Conservation (phyloP, 139 green algal species). For the Chlamydomonas sp. region DNA sequence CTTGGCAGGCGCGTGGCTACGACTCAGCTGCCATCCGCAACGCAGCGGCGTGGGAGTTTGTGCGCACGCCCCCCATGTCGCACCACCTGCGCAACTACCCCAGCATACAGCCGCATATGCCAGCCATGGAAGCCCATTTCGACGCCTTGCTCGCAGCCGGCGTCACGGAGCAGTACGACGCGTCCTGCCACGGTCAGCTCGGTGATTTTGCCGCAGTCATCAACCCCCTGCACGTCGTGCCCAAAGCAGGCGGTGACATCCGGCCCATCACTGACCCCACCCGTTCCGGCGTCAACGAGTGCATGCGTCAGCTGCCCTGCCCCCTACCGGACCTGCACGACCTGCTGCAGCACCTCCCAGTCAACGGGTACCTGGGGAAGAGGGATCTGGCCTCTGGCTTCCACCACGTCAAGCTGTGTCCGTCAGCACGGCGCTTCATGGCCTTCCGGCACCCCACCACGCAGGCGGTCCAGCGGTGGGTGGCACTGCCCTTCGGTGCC, state of each 20-base stretch:
- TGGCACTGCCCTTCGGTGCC: slow-evolving; percentile 15
- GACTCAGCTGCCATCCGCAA: slow-evolving; percentile 13
- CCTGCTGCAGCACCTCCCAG: neutral
- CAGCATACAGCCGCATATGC: neutral
- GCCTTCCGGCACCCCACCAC: slow-evolving; percentile 17
- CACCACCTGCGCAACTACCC: slow-evolving; percentile 1
- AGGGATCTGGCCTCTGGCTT: slow-evolving; percentile 20
- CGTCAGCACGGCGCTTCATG: slow-evolving; percentile 16
- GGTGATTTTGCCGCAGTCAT: slow-evolving; percentile 6
- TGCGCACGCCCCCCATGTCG: neutral
- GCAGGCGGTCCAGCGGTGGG: neutral
- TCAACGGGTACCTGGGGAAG: neutral
- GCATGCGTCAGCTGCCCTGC: slow-evolving; percentile 23
- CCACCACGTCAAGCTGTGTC: neutral
- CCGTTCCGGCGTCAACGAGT: slow-evolving; percentile 2
- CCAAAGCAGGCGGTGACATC: neutral
- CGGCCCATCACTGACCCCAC: slow-evolving; percentile 21
- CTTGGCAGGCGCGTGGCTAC: neutral
- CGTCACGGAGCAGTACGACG: slow-evolving; percentile 7
- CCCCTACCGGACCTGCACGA: neutral
- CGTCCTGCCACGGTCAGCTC: neutral
- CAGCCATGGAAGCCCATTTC: neutral
- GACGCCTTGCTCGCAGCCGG: neutral
- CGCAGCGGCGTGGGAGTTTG: neutral
- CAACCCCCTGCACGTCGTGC: slow-evolving; percentile 2